Base-by-base conservation (phyloP, 306 rosid genomes). In the Carpinus fangiana region DNA sequence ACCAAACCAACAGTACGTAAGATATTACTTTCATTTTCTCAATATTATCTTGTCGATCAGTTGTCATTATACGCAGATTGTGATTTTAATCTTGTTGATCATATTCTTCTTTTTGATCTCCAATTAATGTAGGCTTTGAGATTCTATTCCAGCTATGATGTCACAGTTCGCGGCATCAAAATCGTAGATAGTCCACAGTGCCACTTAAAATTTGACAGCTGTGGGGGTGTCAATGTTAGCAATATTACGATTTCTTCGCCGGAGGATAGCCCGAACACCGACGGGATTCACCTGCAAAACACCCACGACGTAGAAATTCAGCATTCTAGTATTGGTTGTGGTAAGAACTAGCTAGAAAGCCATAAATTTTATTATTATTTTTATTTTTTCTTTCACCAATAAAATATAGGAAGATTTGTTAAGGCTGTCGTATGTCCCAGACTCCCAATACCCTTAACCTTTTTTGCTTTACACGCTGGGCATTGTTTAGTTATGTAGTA, bases 201-300 rank as follows among this genome's bases (percentile, higher is more conserved):
- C 83, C 98, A 95, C 87, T 84, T 95, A 31, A 95, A 95, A 76
- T 92, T 92, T 75, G 98, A 95, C 89, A 87, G 78, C 81, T 95
- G 97, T 69, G 80, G 82, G 43, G 77, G 88, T 36, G 85, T 95
- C 54, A 72, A 86, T 81, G 90, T 92, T 61, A 43, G 78, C 36
- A 91, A 91, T 77, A 87, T 95, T 48, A 91, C 91, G 38, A 92
- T 95, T 70, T 90, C 86, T 73, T 91, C 98, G 13, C 98, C 97
- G 2, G 96, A 80, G 76, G 83, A 80, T 64, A 95, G 98, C 78
- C 96, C 93, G 71, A 95, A 95, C 48, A 95, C 98, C 20, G 98
- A 95, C 77, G 98, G 97, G 8, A 93, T 95, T 87, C 98, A 92
- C 86, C 73, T 95, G 91, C 98, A 95, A 48, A 95, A 92, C 89